phyloP scores from a whole-genome alignment of 78 protist species.

The Dictyostelium intermedium region DNA sequence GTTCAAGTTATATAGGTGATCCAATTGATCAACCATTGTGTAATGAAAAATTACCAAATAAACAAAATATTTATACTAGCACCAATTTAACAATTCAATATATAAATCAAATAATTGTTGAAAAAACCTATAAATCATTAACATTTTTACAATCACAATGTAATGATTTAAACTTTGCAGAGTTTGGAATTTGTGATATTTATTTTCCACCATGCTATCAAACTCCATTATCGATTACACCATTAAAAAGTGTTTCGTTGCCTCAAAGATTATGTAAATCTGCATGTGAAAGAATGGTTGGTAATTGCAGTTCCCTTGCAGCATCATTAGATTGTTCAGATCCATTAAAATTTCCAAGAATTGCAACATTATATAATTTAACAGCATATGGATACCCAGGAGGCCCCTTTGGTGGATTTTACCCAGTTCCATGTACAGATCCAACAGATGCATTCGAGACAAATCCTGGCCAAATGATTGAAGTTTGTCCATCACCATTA shows the following conservation, averaged over 20 bases:
- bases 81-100: background rate
- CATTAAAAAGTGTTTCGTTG: background rate
- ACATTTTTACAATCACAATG: background rate
- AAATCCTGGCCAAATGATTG: background rate
- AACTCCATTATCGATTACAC: background rate
- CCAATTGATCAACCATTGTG: background rate
- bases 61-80: background rate
- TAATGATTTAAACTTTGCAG: background rate
- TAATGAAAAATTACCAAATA: background rate
- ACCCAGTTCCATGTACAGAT: background rate
- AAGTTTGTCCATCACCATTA: constrained; percentile 7
- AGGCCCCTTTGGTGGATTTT: background rate
- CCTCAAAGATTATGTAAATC: constrained; percentile 7
- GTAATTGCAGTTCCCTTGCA: background rate
- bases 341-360: background rate
- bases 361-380: background rate
- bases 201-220: background rate
- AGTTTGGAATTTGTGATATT: background rate
- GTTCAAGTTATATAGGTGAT: constrained; percentile 30
- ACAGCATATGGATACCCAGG: background rate
- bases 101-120: background rate
- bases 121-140: background rate
- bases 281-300: background rate
- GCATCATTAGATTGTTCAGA: constrained; percentile 4
- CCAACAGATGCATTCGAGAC: background rate